Base-by-base conservation (phyloP, 106 monocot species). In the Dendrobium huoshanense region DNA sequence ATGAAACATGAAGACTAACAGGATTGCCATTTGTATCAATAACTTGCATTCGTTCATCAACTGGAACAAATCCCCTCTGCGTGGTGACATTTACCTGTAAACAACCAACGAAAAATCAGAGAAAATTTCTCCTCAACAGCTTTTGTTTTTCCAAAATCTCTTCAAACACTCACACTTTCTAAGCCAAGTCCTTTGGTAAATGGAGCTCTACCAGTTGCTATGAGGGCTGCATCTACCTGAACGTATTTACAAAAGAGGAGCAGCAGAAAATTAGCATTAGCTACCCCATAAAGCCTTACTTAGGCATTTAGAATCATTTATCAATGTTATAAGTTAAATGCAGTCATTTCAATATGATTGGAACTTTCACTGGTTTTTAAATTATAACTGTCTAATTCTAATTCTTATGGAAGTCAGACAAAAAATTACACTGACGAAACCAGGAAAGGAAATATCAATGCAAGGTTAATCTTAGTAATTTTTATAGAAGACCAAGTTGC, bases 211-310 rank as follows among this genome's bases (percentile, higher is more conserved):
- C 98, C 98, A 73, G 95, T 99, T 67, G 98, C 95, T 74, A 99
- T 93, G 78, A 99, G 95, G 20, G 98, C 98, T 85, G 98, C 98
- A 90, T 99, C 98, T 45, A 99, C 94, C 98, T 99, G 77, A 33
- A 84, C 18, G 10, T 44, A 74, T 42, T 43, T 74, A 74, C 20
- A 74, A 74, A 42, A 37, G 74, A 8, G n/a, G 19, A 19, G 74
- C 43, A 42, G 72, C 72, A 40, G 3, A 25, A 65, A 65, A 7
- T 25, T 70, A 37, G 70, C 70, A 70, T 70, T 70, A 70, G 37
- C 15, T 33, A 33, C 33, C 9, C 22, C 22, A 67, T 7, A 27
- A 15, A 33, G n/a, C 15, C 4, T 15, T 70, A 15, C 70, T 70
- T 70, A 37, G 37, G 70, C n/a, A 70, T 33, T 37, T 70, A 33